Evolutionary conservation across 2,329 filamentous ascomycete genomes (phyloP), one percentile per base, ranked within the genome.

Genomic region (Ceratocystis smalleyi): DNA sequence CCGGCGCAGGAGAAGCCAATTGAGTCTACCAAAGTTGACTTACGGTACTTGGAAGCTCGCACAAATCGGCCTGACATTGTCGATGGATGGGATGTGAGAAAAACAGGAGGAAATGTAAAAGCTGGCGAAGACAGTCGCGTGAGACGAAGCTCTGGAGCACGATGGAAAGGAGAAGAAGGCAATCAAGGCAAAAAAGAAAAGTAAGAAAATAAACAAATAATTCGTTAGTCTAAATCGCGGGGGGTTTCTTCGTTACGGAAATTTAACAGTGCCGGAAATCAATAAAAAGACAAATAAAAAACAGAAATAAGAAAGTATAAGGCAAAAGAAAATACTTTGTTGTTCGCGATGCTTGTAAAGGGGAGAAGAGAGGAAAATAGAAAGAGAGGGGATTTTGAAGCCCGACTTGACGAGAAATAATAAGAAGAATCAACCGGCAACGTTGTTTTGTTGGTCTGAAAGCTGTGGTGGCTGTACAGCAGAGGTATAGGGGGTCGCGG

Each of bases 41-140:
- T 78, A 86, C 83, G 83, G 76, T 84, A 86, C 73, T 86, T 86
- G 74, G 83, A 86, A 75, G 82, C 79, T 75, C 83, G 80, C 74
- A 85, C 83, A 73, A 86, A 86, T 73, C 83, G 82, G 73, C 81
- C 80, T 73, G 82, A 76, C 82, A 84, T 84, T 40, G 74, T 70
- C 72, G 69, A 67, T 66, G 68, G 64, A 67, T 15, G 10, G 35
- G 68, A 69, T 17, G 7, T 65, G 24, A 15, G 24, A 19, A 40
- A 24, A 45, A 61, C 2, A 47, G 19, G 17, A 47, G 19, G 19
- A 17, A 19, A 47, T n/a, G 8, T n/a, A 5, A 49, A 22, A 49
- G 2, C 19, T 19, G 19, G n/a, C 15, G 10, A 22, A 19, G 17
- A 22, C 12, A 12, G 24, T 49, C 12, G 47, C 19, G 47, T 22